phyloP scores from a whole-genome alignment of 2,329 filamentous ascomycete species.

The Penicillium polonicum region DNA sequence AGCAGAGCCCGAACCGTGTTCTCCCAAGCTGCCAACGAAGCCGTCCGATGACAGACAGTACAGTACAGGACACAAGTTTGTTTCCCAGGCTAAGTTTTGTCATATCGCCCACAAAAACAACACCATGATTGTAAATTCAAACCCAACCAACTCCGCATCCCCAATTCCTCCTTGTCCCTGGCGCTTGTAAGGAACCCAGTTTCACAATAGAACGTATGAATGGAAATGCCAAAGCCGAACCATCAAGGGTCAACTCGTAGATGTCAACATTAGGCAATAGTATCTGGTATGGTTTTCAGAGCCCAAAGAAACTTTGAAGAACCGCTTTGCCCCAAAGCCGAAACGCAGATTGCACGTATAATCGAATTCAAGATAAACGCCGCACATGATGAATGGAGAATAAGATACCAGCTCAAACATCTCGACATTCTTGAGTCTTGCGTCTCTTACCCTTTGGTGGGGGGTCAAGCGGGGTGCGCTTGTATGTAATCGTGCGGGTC shows the following conservation, averaged over 20 bases:
- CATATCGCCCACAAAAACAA: neutral
- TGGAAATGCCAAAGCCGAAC: neutral
- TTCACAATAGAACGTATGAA: neutral
- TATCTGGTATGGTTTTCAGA: neutral
- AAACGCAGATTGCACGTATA: neutral
- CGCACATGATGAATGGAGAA: neutral
- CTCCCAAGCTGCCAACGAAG: neutral
- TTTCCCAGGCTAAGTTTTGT: neutral
- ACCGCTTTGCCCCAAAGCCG: neutral
- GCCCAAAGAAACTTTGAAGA: neutral
- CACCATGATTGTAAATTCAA: neutral
- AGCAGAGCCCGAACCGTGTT: neutral
- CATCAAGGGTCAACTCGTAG: neutral
- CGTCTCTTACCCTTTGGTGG: slow-evolving; percentile 91
- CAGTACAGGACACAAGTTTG: neutral
- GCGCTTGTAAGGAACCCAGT: neutral
- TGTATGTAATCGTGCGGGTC: slow-evolving; percentile 92
- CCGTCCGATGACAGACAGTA: neutral
- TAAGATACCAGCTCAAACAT: neutral
- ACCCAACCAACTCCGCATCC: neutral
- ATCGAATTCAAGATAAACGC: neutral
- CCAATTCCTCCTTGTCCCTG: neutral
- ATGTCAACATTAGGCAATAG: neutral
- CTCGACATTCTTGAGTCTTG: slow-evolving; percentile 46
- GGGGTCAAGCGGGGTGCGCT: slow-evolving; percentile 70